Conservation (phyloP, 441 rosid genomes). For the Adansonia gregorii region DNA sequence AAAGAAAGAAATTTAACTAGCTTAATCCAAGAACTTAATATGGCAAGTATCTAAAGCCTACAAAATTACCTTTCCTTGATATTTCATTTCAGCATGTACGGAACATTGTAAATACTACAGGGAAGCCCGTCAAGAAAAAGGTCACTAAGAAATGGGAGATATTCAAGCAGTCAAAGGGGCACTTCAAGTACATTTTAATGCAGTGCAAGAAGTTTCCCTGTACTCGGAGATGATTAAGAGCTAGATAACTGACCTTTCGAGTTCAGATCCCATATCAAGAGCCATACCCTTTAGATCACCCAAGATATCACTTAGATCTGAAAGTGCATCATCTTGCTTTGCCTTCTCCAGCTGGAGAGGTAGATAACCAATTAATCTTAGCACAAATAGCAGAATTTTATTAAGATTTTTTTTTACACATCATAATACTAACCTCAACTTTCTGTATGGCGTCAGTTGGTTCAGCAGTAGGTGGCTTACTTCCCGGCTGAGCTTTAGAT, state of each 20-base stretch:
- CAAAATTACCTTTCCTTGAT: no score
- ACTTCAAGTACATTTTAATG: neutral
- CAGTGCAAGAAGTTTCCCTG: neutral
- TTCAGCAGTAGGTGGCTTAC: conserved; percentile 33
- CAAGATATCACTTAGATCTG: conserved; percentile 58
- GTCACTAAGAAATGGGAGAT: neutral
- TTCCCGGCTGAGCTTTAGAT: conserved; percentile 38
- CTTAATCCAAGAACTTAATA: no score
- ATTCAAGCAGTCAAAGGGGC: neutral
- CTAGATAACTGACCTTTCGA: conserved; percentile 50
- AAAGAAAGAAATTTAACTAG: no score
- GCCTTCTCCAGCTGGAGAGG: conserved; percentile 53
- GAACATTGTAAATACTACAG: neutral
- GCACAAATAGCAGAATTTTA: neutral
- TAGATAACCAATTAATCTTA: neutral
- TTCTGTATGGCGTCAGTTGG: conserved; percentile 57
- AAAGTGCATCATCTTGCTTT: conserved; percentile 67
- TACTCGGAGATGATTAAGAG: conserved; percentile 5
- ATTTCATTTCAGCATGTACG: no score
- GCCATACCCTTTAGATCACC: conserved; percentile 82
- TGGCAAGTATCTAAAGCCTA: no score
- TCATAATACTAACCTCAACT: conserved; percentile 55
- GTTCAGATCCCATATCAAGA: conserved; percentile 68
- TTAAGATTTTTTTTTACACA: neutral
- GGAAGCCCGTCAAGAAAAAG: neutral